A percentile compares a stretch with the other conserved stretches of the same genome.
Evolutionary conservation across 2,329 filamentous ascomycete genomes (phyloP).

Genomic region (Shiraia sp.): DNA sequence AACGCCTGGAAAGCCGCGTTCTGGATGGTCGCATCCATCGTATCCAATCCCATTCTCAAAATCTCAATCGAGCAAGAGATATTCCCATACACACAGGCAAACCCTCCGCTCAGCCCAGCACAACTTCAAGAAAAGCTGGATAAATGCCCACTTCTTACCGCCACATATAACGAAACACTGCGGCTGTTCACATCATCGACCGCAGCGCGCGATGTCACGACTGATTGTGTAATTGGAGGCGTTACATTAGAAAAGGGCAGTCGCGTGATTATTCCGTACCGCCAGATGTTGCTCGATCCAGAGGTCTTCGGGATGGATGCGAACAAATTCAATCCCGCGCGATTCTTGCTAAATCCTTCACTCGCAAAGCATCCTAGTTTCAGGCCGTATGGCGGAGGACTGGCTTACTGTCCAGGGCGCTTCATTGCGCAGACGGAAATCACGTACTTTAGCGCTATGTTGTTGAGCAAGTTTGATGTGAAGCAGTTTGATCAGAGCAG

Average conservation of each 20-base stretch:
- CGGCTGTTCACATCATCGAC: not conserved
- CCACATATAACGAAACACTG: too few species aligned
- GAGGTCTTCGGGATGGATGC: constrained; percentile 6
- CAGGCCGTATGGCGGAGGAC: constrained; percentile 8
- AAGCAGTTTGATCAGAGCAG: too few species aligned
- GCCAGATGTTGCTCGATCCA: constrained; percentile 7
- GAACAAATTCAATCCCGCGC: constrained; percentile 2
- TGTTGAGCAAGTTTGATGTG: too few species aligned
- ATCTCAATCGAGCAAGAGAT: too few species aligned
- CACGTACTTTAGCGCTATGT: too few species aligned
- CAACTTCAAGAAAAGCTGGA: too few species aligned
- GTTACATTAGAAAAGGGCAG: constrained; percentile 1
- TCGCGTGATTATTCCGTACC: constrained; percentile 7
- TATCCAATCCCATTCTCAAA: too few species aligned
- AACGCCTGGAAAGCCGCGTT: too few species aligned
- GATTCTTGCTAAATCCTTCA: constrained; percentile 2
- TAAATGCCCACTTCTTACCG: too few species aligned
- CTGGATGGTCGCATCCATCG: too few species aligned
- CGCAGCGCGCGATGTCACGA: not conserved
- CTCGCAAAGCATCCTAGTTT: constrained; percentile 1
- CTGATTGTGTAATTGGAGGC: constrained; percentile 1
- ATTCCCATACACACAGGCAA: too few species aligned
- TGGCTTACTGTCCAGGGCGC: constrained; percentile 10
- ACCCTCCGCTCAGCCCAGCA: too few species aligned
- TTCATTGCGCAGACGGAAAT: constrained; percentile 10